Percentiles rank a stretch among this genome's conserved stretches.
phyloP scores from a whole-genome alignment of 495 filamentous ascomycete genomes.

The Elaphomyces granulatus region DNA sequence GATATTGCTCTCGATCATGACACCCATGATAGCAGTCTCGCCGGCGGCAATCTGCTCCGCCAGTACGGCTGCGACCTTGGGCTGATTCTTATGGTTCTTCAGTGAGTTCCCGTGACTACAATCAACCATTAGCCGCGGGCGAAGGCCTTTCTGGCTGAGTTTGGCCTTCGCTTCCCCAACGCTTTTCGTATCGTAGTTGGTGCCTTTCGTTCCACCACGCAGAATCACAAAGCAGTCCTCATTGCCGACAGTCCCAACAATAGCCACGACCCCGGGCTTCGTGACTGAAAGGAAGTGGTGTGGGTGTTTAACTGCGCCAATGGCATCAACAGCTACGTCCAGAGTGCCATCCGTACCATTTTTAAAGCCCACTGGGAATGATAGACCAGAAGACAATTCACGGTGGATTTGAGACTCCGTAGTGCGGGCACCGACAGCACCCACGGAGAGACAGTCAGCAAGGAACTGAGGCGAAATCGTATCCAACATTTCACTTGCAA shows the following conservation, averaged over 20 bases:
- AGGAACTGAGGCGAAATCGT: conserved; percentile 97
- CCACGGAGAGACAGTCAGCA: conserved; percentile 83
- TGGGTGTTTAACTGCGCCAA: conserved; percentile 80
- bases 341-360: conserved; percentile 94
- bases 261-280: conserved; percentile 91
- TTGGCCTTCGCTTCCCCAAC: conserved; percentile 62
- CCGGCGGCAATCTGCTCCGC: conserved; percentile 74
- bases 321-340: conserved; percentile 87
- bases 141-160: conserved; percentile 48
- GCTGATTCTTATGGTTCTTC: conserved; percentile 96
- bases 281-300: conserved; percentile 99
- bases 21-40: conserved; percentile 83
- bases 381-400: conserved; percentile 83
- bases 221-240: conserved; percentile 98
- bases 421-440: conserved; percentile 88
- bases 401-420: conserved; percentile 93
- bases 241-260: conserved; percentile 90
- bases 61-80: conserved; percentile 73
- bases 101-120: conserved; percentile 94
- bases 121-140: conserved; percentile 84
- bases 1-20: conserved; percentile 98
- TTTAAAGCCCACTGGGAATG: conserved; percentile 98
- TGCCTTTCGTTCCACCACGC: conserved; percentile 80
- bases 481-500: conserved; percentile 96
- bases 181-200: conserved; percentile 83